phyloP scores from a whole-genome alignment of 495 filamentous ascomycete species.

The Copromyces sp. region DNA sequence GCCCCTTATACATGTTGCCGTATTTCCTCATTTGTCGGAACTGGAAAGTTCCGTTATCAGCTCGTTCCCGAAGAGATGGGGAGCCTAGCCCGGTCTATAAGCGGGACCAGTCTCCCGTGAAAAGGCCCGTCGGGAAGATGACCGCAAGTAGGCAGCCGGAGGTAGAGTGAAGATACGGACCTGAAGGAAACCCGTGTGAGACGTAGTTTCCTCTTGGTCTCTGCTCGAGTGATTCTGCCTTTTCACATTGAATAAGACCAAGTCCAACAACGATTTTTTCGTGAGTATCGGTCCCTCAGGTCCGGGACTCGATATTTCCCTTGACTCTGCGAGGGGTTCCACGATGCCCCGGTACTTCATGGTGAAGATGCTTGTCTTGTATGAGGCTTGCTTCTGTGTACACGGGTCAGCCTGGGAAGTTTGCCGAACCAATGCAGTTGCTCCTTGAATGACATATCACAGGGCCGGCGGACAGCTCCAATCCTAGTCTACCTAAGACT shows the following conservation, averaged over 20 bases:
- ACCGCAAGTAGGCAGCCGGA: neutral
- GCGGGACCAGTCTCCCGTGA: neutral
- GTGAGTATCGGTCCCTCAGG: neutral
- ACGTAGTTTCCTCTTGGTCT: neutral
- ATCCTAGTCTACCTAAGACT: neutral
- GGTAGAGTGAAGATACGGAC: neutral
- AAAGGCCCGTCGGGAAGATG: neutral
- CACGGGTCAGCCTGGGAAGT: neutral
- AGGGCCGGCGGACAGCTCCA: neutral
- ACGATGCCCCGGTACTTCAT: neutral
- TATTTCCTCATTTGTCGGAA: neutral
- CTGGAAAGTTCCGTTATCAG: neutral
- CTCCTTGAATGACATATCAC: neutral
- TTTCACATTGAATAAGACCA: neutral
- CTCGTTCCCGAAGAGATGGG: neutral
- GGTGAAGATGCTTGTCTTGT: neutral
- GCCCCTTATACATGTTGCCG: neutral
- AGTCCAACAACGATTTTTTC: neutral
- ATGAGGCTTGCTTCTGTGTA: neutral
- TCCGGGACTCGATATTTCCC: neutral
- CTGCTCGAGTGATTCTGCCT: neutral
- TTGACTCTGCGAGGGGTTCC: neutral
- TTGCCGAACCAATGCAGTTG: neutral
- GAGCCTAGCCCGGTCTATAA: neutral
- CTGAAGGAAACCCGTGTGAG: neutral